phyloP scores from a whole-genome alignment of 768 basidiomycete species.

The Antrodiella citrinella region DNA sequence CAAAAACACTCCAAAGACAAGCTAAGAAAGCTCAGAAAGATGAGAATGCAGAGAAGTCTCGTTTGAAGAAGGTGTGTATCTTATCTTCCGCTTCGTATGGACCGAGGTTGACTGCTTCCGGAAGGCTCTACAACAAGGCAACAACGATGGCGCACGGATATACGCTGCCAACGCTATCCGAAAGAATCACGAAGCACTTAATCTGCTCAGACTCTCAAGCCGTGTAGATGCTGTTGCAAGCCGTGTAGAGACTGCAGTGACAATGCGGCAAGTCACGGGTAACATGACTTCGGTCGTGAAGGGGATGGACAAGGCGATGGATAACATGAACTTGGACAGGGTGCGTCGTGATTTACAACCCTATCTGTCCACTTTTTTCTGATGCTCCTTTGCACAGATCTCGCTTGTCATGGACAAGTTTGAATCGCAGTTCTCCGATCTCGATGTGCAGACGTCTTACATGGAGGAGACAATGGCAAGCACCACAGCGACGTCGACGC shows the following conservation, averaged over 20 bases:
- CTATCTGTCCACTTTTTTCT: not conserved
- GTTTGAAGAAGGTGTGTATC: conserved; percentile 81
- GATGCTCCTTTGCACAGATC: conserved; percentile 46
- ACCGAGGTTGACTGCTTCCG: not conserved
- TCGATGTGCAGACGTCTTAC: conserved; percentile 96
- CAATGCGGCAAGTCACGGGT: conserved; percentile 93
- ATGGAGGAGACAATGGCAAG: conserved; percentile 97
- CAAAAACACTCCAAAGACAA: conserved; percentile 89
- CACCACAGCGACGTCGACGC: conserved; percentile 87
- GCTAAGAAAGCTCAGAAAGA: conserved; percentile 98
- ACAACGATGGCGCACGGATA: conserved; percentile 94
- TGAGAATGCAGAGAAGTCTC: conserved; percentile 79
- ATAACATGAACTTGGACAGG: conserved; percentile 95
- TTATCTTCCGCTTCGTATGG: not conserved
- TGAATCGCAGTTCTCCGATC: conserved; percentile 90
- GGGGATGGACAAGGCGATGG: conserved; percentile 99
- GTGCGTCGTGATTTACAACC: conserved; percentile 37
- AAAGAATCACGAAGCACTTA: conserved; percentile 93
- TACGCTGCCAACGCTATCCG: conserved; percentile 97
- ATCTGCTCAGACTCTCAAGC: conserved; percentile 82
- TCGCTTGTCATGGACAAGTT: conserved; percentile 99
- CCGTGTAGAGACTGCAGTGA: conserved; percentile 95
- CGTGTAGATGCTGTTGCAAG: conserved; percentile 96
- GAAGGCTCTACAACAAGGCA: conserved; percentile 93
- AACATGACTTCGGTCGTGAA: conserved; percentile 95